Evolutionary conservation across 2,329 filamentous ascomycete genomes (phyloP).

Genomic region (Penicillium frequentans): DNA sequence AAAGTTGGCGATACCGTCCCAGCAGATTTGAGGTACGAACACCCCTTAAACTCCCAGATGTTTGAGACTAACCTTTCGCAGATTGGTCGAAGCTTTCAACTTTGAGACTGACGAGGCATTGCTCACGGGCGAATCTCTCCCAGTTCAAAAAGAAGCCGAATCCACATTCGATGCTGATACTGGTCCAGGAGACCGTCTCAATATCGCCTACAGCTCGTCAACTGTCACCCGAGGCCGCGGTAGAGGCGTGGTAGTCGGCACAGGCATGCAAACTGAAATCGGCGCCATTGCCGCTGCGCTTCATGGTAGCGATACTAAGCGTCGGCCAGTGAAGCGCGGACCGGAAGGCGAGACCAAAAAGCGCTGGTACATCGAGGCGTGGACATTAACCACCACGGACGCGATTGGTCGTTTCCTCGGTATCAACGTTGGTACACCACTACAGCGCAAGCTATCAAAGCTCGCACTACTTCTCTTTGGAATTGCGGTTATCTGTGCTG

Average conservation of each 20-base stretch:
- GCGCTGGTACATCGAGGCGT: conserved; percentile 54
- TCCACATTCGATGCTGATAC: conserved; percentile 50
- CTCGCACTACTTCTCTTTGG: conserved; percentile 67
- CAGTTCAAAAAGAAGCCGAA: conserved; percentile 55
- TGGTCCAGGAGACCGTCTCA: conserved; percentile 60
- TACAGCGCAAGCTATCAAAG: conserved; percentile 67
- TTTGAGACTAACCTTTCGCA: conserved; percentile 7
- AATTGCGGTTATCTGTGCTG: conserved; percentile 66
- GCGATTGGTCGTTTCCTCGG: conserved; percentile 65
- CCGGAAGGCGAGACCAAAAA: conserved; percentile 52
- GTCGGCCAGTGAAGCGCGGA: conserved; percentile 54
- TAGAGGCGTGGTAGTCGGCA: conserved; percentile 60
- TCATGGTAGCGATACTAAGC: conserved; percentile 57
- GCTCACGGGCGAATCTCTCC: conserved; percentile 62
- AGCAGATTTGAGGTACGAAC: conserved; percentile 57
- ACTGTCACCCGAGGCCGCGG: conserved; percentile 63
- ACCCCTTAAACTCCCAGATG: not conserved
- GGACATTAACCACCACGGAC: conserved; percentile 56
- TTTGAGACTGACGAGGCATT: conserved; percentile 71
- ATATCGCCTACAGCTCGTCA: conserved; percentile 63
- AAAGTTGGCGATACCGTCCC: conserved; percentile 63
- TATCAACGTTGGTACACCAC: conserved; percentile 67
- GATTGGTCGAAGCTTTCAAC: conserved; percentile 64
- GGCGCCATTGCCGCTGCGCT: conserved; percentile 66
- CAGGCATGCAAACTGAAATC: conserved; percentile 64